Evolutionary conservation across 2,329 filamentous ascomycete genomes (phyloP).

Genomic region (Cercospora sp.): DNA sequence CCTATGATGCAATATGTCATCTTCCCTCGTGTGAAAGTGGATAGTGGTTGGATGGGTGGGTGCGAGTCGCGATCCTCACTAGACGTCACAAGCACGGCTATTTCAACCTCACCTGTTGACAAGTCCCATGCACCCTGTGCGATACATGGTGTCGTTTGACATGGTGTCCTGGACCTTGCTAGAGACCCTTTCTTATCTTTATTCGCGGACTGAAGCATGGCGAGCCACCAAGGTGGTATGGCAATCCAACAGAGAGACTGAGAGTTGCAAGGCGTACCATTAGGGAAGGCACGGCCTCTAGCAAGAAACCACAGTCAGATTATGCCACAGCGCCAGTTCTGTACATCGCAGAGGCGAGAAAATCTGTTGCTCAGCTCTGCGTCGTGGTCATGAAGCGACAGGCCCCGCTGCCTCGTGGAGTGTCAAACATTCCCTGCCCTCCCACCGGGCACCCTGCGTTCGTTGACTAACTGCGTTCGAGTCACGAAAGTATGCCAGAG

Average conservation of each 20-base stretch:
- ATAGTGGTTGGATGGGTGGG: background rate
- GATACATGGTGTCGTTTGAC: background rate
- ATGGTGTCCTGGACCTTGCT: background rate
- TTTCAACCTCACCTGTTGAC: constrained; percentile 6
- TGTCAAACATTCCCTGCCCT: background rate
- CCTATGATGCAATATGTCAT: background rate
- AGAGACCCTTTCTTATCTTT: background rate
- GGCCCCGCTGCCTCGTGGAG: background rate
- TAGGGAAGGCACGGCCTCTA: background rate
- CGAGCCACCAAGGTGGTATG: background rate
- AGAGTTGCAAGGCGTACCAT: background rate
- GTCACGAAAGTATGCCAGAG: background rate
- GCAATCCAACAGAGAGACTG: background rate
- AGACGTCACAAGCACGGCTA: constrained; percentile 8
- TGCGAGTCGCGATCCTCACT: background rate
- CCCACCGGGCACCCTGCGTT: background rate
- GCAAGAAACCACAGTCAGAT: background rate
- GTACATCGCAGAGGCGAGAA: background rate
- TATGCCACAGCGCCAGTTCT: background rate
- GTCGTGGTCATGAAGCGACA: background rate
- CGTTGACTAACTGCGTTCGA: background rate
- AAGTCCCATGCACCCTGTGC: background rate
- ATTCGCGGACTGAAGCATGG: background rate
- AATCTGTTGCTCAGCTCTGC: background rate
- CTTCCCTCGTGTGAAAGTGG: background rate